These are phyloP conservation scores for Xylaria sp. DNA, from an alignment of 2,329 filamentous ascomycete species.

Conservation along the genomic window DNA sequence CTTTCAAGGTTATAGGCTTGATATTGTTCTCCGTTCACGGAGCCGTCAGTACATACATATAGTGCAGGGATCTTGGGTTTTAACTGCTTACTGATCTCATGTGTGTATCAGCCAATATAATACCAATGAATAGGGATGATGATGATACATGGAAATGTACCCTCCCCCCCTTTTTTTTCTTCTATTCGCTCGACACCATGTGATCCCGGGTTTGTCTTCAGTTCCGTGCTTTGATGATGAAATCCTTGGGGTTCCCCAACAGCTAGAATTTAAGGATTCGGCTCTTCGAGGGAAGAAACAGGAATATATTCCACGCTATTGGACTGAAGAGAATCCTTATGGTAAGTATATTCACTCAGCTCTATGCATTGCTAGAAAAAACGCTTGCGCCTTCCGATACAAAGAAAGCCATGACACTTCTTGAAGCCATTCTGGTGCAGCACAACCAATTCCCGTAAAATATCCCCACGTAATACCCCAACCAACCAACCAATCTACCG, in stretches of 20 bases:
- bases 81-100: background rate
- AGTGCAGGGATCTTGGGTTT: background rate
- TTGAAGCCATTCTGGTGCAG: slow-evolving; percentile 1
- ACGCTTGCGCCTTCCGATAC: slow-evolving; percentile 5
- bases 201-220: background rate
- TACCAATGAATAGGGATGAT: background rate
- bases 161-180: background rate
- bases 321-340: slow-evolving; percentile 6
- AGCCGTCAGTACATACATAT: background rate
- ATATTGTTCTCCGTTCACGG: background rate
- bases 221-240: too few relatives aligned
- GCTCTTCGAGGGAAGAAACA: background rate
- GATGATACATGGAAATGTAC: background rate
- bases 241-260: background rate
- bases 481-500: slow-evolving; percentile 37
- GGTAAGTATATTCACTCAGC: slow-evolving; percentile 25
- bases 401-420: background rate
- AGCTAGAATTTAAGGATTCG: background rate
- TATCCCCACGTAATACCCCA: background rate
- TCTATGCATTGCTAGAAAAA: slow-evolving; percentile 30
- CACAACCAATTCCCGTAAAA: slow-evolving; percentile 8
- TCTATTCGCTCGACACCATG: background rate
- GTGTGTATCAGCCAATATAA: background rate
- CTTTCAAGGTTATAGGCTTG: background rate
- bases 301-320: background rate